A percentile compares a stretch with the other conserved stretches of the same genome.
phyloP scores from a whole-genome alignment of 179 eudicot genomes.

The Drosera spatulata region DNA sequence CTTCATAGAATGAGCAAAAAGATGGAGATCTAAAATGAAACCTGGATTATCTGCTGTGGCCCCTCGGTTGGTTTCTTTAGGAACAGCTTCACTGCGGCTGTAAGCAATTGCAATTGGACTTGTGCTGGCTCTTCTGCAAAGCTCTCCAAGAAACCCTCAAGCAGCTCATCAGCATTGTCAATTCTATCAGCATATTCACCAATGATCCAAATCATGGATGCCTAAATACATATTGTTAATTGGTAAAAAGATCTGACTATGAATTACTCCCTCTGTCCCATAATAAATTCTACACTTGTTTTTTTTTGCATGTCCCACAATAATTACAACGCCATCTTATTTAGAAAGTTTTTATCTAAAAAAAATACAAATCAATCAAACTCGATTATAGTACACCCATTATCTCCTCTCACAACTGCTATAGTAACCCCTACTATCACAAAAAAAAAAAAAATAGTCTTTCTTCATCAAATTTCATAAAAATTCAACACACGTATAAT shows the following conservation, averaged over 20 bases:
- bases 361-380: no score
- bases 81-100: conserved; percentile 95
- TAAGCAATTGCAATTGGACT: conserved; percentile 91
- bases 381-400: no score
- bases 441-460: no score
- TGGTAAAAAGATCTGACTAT: conserved; percentile 1
- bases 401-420: no score
- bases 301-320: no score
- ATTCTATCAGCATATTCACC: conserved; percentile 99
- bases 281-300: no score
- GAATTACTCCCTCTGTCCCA: neutral
- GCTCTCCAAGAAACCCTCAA: conserved; percentile 88
- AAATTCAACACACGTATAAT: no score
- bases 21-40: conserved; percentile 7
- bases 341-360: no score
- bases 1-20: neutral
- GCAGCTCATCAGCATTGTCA: conserved; percentile 98
- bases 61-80: conserved; percentile 99
- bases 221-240: conserved; percentile 28
- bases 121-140: conserved; percentile 98
- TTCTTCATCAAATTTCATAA: no score
- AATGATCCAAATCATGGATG: conserved; percentile 99
- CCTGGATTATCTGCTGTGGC: conserved; percentile 99
- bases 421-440: no score
- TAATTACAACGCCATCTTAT: no score